These are phyloP conservation scores for Dactylellina parvicollis DNA, from an alignment of 2,329 filamentous ascomycete species.

Conservation along the genomic window DNA sequence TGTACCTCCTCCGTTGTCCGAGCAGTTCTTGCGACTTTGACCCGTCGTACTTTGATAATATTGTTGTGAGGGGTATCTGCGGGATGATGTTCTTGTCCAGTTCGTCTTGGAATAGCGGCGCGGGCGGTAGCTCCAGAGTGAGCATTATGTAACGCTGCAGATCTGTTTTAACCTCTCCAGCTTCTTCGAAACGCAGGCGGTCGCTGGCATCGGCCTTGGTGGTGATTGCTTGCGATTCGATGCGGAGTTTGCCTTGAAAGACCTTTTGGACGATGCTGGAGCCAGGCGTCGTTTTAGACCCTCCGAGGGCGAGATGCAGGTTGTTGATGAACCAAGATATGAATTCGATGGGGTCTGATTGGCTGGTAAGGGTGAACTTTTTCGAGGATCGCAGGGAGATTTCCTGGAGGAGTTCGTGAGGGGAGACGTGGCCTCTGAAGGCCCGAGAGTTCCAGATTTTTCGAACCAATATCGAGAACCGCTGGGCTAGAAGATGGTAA, in stretches of 20 bases:
- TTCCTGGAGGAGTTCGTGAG: slow-evolving; percentile 95
- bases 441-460: slow-evolving; percentile 98
- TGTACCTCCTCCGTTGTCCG: slow-evolving; percentile 86
- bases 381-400: slow-evolving; percentile 90
- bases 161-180: slow-evolving; percentile 80
- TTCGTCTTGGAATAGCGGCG: slow-evolving; percentile 95
- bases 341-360: slow-evolving; percentile 96
- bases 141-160: slow-evolving; percentile 86
- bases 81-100: slow-evolving; percentile 96
- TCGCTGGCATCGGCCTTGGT: slow-evolving; percentile 88
- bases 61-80: slow-evolving; percentile 81
- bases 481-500: slow-evolving; percentile 62
- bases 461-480: slow-evolving; percentile 87
- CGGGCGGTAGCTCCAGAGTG: slow-evolving; percentile 88
- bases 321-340: slow-evolving; percentile 98
- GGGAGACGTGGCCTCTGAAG: slow-evolving; percentile 96
- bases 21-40: slow-evolving; percentile 85
- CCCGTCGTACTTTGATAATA: slow-evolving; percentile 94
- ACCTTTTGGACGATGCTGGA: slow-evolving; percentile 88
- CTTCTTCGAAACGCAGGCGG: slow-evolving; percentile 90
- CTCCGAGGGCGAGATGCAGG: slow-evolving; percentile 88
- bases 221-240: slow-evolving; percentile 93
- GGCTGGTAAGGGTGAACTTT: slow-evolving; percentile 86
- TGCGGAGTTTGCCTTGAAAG: slow-evolving; percentile 90
- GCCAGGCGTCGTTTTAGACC: slow-evolving; percentile 84